These are phyloP conservation scores for Vanrija humicola DNA, from an alignment of 1,284 basidiomycete genomes.

Conservation along the genomic window DNA sequence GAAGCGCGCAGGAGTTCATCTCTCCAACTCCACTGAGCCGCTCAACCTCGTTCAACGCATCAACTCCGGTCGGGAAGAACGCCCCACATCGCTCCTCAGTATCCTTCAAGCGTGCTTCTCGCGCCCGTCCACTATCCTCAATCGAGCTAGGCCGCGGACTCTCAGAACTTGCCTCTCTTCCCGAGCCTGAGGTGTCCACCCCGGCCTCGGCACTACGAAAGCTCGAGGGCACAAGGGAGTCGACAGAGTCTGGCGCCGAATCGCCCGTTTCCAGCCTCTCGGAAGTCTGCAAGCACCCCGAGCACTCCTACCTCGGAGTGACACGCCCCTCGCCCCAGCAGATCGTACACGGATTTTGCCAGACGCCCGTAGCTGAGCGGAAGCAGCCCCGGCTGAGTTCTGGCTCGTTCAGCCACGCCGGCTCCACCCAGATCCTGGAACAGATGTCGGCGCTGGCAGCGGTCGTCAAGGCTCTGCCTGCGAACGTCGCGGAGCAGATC, in stretches of 20 bases:
- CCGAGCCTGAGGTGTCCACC: not conserved
- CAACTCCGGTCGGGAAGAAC: slow-evolving; percentile 28
- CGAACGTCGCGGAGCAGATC: not conserved
- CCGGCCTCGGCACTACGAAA: slow-evolving; percentile 5
- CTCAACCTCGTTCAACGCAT: slow-evolving; percentile 12
- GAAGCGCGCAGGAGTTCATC: no score
- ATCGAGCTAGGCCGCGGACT: no score
- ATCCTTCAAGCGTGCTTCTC: not conserved
- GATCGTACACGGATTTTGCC: not conserved
- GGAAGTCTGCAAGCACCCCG: not conserved
- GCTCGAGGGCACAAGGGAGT: slow-evolving; percentile 6
- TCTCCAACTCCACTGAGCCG: slow-evolving; percentile 9
- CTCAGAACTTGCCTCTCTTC: not conserved
- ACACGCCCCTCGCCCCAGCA: not conserved
- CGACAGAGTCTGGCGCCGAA: not conserved
- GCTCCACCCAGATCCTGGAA: not conserved
- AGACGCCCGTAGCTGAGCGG: no score
- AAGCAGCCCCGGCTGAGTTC: not conserved
- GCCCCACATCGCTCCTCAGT: slow-evolving; percentile 4
- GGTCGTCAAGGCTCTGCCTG: slow-evolving; percentile 4
- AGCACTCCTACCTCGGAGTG: not conserved
- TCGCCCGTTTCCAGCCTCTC: not conserved
- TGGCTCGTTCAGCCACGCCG: not conserved
- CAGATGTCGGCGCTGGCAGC: slow-evolving; percentile 4
- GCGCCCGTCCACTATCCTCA: not conserved